These are phyloP conservation scores for Phaffomyces opuntiae DNA, from an alignment of 805 yeast species.

Conservation along the genomic window DNA sequence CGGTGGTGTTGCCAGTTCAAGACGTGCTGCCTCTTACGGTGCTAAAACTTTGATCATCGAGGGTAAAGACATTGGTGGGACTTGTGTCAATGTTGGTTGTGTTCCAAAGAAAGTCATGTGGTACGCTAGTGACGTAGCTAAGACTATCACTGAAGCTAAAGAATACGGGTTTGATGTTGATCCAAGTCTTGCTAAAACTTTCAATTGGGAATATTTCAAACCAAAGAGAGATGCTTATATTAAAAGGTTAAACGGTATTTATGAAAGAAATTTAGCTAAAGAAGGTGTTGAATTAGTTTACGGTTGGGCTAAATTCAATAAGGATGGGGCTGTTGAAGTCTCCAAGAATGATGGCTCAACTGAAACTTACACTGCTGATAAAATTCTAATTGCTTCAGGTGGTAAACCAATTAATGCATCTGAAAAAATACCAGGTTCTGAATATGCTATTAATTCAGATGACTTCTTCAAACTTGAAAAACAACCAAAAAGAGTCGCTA, in stretches of 20 bases:
- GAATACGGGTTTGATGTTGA: conserved; percentile 76
- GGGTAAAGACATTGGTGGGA: conserved; percentile 83
- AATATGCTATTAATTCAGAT: conserved; percentile 79
- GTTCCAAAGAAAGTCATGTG: conserved; percentile 99
- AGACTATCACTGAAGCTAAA: conserved; percentile 62
- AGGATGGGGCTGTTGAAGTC: conserved; percentile 74
- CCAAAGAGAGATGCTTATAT: conserved; percentile 90
- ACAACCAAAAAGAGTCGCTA: conserved; percentile 89
- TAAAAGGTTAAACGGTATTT: conserved; percentile 82
- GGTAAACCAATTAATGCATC: conserved; percentile 71
- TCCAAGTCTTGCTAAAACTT: conserved; percentile 46
- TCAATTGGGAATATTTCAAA: conserved; percentile 80
- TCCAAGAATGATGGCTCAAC: conserved; percentile 51
- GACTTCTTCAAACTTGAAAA: conserved; percentile 76
- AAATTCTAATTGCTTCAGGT: conserved; percentile 87
- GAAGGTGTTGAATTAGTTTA: conserved; percentile 84
- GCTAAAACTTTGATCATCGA: conserved; percentile 83
- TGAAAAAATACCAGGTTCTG: conserved; percentile 62
- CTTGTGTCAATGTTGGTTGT: conserved; percentile 99
- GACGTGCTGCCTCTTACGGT: conserved; percentile 93
- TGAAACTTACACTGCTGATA: conserved; percentile 67
- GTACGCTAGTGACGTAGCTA: conserved; percentile 91
- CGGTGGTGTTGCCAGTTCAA: conserved; percentile 98
- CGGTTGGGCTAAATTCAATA: conserved; percentile 78
- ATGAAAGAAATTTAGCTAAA: conserved; percentile 76